phyloP scores from a whole-genome alignment of 1,284 basidiomycete species.

The Pseudomicrostroma phylloplanum region DNA sequence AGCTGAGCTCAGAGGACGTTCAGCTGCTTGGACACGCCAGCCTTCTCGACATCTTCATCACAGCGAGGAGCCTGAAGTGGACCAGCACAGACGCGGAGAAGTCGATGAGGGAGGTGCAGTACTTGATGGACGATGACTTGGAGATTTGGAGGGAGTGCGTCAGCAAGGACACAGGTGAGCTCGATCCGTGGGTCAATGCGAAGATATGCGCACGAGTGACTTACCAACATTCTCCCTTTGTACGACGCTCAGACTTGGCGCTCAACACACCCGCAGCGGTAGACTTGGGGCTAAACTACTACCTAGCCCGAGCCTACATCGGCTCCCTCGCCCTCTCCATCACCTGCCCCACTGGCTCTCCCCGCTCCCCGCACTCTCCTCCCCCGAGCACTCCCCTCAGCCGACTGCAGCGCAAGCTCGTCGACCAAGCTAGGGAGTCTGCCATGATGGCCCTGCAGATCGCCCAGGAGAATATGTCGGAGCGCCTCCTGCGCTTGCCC shows the following conservation, averaged over 20 bases:
- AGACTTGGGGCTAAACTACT: slow-evolving; percentile 16
- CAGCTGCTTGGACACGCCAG: slow-evolving; percentile 15
- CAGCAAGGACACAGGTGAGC: slow-evolving; percentile 15
- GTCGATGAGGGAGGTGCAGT: neutral
- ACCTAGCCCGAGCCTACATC: slow-evolving; percentile 14
- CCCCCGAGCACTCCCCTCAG: neutral
- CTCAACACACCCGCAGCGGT: slow-evolving; percentile 13
- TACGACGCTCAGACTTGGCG: slow-evolving; percentile 13
- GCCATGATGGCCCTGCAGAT: slow-evolving; percentile 33
- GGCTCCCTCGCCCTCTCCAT: slow-evolving; percentile 15
- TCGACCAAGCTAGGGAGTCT: slow-evolving; percentile 23
- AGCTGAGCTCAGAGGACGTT: slow-evolving; percentile 5
- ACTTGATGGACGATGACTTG: slow-evolving; percentile 5
- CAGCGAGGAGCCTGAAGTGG: slow-evolving; percentile 1
- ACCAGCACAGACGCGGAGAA: slow-evolving; percentile 4
- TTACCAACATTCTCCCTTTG: neutral
- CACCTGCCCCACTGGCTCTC: neutral
- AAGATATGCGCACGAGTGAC: neutral
- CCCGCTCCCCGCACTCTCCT: neutral
- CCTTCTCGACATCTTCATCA: slow-evolving; percentile 11
- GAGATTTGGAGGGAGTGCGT: slow-evolving; percentile 13
- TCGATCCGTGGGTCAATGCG: neutral
- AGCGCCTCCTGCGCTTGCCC: slow-evolving; percentile 31
- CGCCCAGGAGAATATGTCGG: slow-evolving; percentile 19
- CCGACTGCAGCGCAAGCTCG: neutral